phyloP scores from a whole-genome alignment of 73 alveolate genomes.

The Paramecium biaurelia region DNA sequence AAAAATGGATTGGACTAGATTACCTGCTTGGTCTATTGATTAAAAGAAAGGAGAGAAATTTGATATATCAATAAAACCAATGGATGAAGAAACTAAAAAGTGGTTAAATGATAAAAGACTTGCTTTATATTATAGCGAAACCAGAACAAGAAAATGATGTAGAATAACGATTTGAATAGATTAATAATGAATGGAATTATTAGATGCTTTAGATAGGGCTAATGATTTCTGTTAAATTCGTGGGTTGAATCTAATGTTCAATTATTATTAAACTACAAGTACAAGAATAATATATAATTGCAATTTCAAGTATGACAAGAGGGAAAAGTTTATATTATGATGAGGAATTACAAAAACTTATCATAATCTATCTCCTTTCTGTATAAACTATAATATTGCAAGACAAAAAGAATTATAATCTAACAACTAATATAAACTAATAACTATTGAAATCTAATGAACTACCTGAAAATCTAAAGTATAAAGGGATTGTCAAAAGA shows the following conservation, averaged over 20 bases:
- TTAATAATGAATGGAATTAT: slow-evolving; percentile 43
- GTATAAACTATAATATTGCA: no score
- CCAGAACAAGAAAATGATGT: no score
- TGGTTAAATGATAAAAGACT: slow-evolving; percentile 16
- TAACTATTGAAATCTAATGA: slow-evolving; percentile 1
- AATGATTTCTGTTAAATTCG: not conserved
- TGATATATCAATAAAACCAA: slow-evolving; percentile 11
- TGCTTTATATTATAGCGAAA: not conserved
- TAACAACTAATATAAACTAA: not conserved
- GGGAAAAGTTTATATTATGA: no score
- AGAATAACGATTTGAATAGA: no score
- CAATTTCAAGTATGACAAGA: no score
- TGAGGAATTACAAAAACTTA: no score
- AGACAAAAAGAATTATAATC: not conserved
- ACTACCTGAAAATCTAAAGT: slow-evolving; percentile 39
- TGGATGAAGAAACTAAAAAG: not conserved
- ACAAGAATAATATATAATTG: no score
- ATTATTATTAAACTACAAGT: no score
- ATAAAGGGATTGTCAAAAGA: not conserved
- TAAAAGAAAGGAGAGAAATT: slow-evolving; percentile 47
- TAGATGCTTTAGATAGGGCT: slow-evolving; percentile 61
- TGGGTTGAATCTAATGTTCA: no score
- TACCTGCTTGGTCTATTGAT: slow-evolving; percentile 46
- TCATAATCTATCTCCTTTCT: no score
- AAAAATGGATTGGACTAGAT: slow-evolving; percentile 56